phyloP scores from a whole-genome alignment of 495 filamentous ascomycete genomes.

The Hyaloscypha finlandica region DNA sequence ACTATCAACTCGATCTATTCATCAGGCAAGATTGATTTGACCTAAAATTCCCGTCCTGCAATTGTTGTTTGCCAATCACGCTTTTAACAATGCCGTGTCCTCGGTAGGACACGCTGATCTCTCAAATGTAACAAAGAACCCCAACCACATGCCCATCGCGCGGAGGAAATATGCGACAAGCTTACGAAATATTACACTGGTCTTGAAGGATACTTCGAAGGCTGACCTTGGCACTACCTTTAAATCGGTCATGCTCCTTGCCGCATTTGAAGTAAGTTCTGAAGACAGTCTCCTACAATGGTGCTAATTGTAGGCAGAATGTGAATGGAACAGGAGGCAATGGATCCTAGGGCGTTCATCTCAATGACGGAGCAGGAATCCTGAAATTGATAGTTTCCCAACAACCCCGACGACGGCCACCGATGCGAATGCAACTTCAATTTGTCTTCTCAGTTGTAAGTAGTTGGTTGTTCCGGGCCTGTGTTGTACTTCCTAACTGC shows the following conservation, averaged over 20 bases:
- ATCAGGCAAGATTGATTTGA: background rate
- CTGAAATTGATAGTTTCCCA: conserved; percentile 16
- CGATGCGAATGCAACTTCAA: conserved; percentile 23
- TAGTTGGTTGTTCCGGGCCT: background rate
- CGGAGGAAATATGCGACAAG: conserved; percentile 24
- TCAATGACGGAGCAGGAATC: conserved; percentile 22
- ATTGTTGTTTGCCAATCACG: conserved; percentile 1
- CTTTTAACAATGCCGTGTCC: conserved; percentile 24
- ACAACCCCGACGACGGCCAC: background rate
- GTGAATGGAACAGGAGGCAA: conserved; percentile 11
- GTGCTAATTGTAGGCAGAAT: conserved; percentile 17
- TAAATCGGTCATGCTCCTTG: conserved; percentile 23
- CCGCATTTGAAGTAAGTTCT: conserved; percentile 27
- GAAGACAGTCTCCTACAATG: background rate
- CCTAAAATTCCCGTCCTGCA: conserved; percentile 10
- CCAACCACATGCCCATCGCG: conserved; percentile 14
- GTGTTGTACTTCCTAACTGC: background rate
- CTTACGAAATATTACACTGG: conserved; percentile 4
- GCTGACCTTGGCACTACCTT: conserved; percentile 18
- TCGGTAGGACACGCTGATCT: conserved; percentile 29
- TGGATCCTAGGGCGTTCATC: conserved; percentile 21
- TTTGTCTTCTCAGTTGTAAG: conserved; percentile 24
- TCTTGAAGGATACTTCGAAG: conserved; percentile 14
- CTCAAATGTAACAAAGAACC: conserved; percentile 26
- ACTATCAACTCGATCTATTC: background rate